A percentile compares a stretch with the other conserved stretches of the same genome.
These are phyloP conservation scores for Magnusiomyces fungicola DNA, from an alignment of 1,139 yeast species.

Conservation along the genomic window DNA sequence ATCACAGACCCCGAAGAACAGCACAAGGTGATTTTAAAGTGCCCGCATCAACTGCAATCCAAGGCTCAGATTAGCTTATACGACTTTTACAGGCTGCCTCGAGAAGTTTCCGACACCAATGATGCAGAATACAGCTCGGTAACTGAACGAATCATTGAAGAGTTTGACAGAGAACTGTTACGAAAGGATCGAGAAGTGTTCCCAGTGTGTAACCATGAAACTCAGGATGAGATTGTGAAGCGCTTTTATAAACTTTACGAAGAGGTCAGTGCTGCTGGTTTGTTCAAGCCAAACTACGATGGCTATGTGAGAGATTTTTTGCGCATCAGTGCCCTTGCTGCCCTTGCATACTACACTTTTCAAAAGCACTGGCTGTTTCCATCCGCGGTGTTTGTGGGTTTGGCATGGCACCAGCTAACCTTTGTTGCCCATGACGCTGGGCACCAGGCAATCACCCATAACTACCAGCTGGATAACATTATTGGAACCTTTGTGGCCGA, in stretches of 20 bases:
- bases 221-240: constrained; percentile 50
- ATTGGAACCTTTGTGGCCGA: constrained; percentile 70
- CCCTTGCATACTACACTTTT: constrained; percentile 45
- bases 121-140: background rate
- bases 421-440: constrained; percentile 91
- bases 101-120: constrained; percentile 1
- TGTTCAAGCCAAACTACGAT: constrained; percentile 67
- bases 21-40: background rate
- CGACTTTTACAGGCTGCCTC: constrained; percentile 6
- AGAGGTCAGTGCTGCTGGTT: constrained; percentile 48
- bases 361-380: constrained; percentile 35
- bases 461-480: constrained; percentile 68
- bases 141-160: constrained; percentile 40
- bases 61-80: background rate
- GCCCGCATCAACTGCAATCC: constrained; percentile 1
- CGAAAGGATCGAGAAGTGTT: constrained; percentile 46
- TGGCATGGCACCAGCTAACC: constrained; percentile 86
- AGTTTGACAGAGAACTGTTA: constrained; percentile 51
- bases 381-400: constrained; percentile 62
- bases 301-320: constrained; percentile 59
- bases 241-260: constrained; percentile 58
- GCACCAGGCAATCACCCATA: constrained; percentile 73
- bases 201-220: constrained; percentile 60
- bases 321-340: constrained; percentile 50
- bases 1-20: constrained; percentile 3